These are phyloP conservation scores for Aspergillus leporis DNA, from an alignment of 495 filamentous ascomycete species.

Conservation along the genomic window DNA sequence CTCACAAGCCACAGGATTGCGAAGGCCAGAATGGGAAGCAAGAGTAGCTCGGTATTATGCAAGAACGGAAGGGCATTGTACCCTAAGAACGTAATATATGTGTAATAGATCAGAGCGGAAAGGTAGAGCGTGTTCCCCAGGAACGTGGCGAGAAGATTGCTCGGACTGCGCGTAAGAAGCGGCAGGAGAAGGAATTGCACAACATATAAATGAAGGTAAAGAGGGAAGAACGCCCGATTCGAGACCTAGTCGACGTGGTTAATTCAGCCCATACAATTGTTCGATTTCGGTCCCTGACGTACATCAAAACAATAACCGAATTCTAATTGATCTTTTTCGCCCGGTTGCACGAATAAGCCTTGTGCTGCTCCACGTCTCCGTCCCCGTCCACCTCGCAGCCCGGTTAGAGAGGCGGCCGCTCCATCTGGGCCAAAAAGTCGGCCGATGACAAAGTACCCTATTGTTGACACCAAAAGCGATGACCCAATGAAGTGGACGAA, in stretches of 20 bases:
- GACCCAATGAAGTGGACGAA: constrained; percentile 67
- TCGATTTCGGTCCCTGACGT: not conserved
- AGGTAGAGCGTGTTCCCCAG: constrained; percentile 72
- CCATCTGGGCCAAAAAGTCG: constrained; percentile 59
- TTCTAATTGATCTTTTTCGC: constrained; percentile 60
- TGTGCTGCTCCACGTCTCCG: constrained; percentile 51
- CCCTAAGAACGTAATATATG: constrained; percentile 71
- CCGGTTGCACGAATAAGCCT: constrained; percentile 58
- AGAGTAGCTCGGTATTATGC: constrained; percentile 69
- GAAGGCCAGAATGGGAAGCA: constrained; percentile 62
- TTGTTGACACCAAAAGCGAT: constrained; percentile 60
- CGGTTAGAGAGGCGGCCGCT: constrained; percentile 41
- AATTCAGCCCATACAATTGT: not conserved
- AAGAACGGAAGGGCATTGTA: constrained; percentile 76
- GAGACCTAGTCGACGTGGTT: constrained; percentile 49
- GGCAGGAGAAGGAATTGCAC: constrained; percentile 73
- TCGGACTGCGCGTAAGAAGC: constrained; percentile 46
- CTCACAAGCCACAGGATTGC: constrained; percentile 64
- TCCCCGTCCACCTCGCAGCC: constrained; percentile 44
- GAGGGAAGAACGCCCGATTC: constrained; percentile 72
- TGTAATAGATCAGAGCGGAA: constrained; percentile 68
- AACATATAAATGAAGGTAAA: constrained; percentile 73
- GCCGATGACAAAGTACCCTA: constrained; percentile 65
- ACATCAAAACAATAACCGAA: constrained; percentile 83
- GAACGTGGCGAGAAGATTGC: constrained; percentile 59